Base-by-base conservation (phyloP, 2,329 filamentous ascomycete species). In the Claviceps sp. region DNA sequence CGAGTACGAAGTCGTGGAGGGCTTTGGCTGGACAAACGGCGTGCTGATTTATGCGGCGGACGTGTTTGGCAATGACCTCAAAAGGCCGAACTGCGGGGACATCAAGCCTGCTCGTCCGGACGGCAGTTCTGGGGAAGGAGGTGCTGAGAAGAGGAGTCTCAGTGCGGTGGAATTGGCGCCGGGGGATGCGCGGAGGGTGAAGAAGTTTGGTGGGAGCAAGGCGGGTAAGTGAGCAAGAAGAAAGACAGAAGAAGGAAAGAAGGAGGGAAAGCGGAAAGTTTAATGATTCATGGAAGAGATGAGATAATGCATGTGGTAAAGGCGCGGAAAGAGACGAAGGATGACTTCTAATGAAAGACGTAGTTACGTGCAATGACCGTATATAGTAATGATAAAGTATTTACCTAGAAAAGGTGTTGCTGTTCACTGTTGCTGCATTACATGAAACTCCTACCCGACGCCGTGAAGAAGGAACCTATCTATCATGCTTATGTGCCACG, bases 11-110 rank as follows among this genome's bases (percentile, higher is more conserved):
- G 82, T 85, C 5, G 82, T 84, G 2, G 79, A 84, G 65, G 82
- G 82, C 1, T 86, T 86, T 58, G 82, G 82, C 6, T 86, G 82
- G 82, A 79, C 78, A 1, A 85, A 85, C 57, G 82, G 82, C 34
- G 81, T 85, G 50, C 63, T 85, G 34, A 77, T 86, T 50, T 85
- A 81, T 81, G 71, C 74, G 1, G 80, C 75, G 8, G 82, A 85
- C 59, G 72, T 72, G 7, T 86, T 85, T 65, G 76, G 71, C 13
- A 70, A 73, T 59, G 65, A 72, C 57, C 63, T 85, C 53, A 70
- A 63, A 57, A 67, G 75, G 26, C 81, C 82, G 0, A 68, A 82
- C 46, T 81, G 78, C 55, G 75, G 74, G 7, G 68, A 78, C 49
- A 67, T 78, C 42, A 64, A 69, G 50, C 67, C 72, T 0, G 71